A percentile compares a stretch with the other conserved stretches of the same genome.
Evolutionary conservation across 2,329 filamentous ascomycete genomes (phyloP).

Genomic region (Clarireedia sp.): DNA sequence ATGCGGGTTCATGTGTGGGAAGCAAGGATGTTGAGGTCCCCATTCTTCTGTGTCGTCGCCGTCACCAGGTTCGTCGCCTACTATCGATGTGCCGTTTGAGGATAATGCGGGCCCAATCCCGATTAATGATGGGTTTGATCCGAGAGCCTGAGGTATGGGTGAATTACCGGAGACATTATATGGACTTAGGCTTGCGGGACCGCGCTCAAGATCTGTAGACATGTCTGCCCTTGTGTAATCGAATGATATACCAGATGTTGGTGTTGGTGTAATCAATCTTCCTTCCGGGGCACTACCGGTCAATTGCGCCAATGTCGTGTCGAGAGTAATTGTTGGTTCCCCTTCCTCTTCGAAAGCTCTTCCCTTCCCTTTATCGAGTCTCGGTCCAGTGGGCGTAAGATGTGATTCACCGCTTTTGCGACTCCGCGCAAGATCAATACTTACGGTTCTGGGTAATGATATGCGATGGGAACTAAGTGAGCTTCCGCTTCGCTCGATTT

Average conservation of each 20-base stretch:
- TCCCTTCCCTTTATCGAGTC: constrained; percentile 26
- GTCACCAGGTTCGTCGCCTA: constrained; percentile 33
- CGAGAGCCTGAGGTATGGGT: constrained; percentile 12
- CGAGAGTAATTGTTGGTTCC: constrained; percentile 3
- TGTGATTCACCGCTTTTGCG: constrained; percentile 24
- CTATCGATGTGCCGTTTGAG: constrained; percentile 29
- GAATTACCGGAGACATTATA: constrained; percentile 21
- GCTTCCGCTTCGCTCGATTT: constrained; percentile 38
- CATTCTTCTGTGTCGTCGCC: constrained; percentile 62
- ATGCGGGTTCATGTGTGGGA: constrained; percentile 86
- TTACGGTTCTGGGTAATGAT: constrained; percentile 27
- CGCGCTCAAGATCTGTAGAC: constrained; percentile 28
- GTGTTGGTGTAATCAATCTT: constrained; percentile 7
- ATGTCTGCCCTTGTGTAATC: constrained; percentile 22
- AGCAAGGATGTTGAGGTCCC: constrained; percentile 92
- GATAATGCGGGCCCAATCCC: constrained; percentile 28
- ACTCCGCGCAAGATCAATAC: constrained; percentile 24
- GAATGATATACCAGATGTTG: constrained; percentile 19
- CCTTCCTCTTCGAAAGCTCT: constrained; percentile 18
- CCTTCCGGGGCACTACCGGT: constrained; percentile 10
- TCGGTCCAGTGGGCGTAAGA: constrained; percentile 9
- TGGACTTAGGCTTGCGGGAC: constrained; percentile 18
- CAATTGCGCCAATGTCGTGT: constrained; percentile 1
- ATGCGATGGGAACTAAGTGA: constrained; percentile 25
- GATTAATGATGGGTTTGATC: constrained; percentile 20